Evolutionary conservation across 1,284 basidiomycete species (phyloP).

Genomic region (Schizopora paradoxa): DNA sequence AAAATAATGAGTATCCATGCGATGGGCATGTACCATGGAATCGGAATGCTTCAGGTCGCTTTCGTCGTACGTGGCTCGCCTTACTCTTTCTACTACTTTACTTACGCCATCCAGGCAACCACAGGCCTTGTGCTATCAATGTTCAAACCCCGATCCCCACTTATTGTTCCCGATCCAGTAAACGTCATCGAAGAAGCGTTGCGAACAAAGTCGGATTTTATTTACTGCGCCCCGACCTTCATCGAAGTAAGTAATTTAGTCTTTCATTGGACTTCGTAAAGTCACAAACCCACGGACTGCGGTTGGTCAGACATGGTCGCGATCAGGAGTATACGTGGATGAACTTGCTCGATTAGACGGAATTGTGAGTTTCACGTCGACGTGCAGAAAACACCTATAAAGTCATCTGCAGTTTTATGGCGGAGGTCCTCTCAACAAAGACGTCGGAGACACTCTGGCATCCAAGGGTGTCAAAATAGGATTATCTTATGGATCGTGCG

Average conservation of each 20-base stretch:
- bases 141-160: conserved; percentile 14
- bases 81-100: neutral
- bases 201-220: conserved; percentile 4
- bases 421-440: neutral
- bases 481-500: neutral
- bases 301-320: conserved; percentile 13
- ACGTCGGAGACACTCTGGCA: neutral
- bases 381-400: neutral
- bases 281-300: too few species aligned
- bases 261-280: neutral
- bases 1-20: conserved; percentile 10
- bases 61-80: conserved; percentile 6
- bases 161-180: conserved; percentile 15
- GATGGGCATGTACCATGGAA: conserved; percentile 17
- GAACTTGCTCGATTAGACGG: neutral
- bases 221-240: conserved; percentile 11
- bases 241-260: conserved; percentile 9
- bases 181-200: conserved; percentile 8
- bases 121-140: conserved; percentile 7
- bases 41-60: conserved; percentile 8
- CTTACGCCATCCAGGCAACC: neutral
- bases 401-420: neutral
- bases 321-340: neutral
- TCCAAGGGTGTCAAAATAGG: neutral
- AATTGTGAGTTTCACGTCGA: neutral